These are phyloP conservation scores for Pleurotus ostreatus DNA, from an alignment of 768 basidiomycete genomes.

Conservation along the genomic window DNA sequence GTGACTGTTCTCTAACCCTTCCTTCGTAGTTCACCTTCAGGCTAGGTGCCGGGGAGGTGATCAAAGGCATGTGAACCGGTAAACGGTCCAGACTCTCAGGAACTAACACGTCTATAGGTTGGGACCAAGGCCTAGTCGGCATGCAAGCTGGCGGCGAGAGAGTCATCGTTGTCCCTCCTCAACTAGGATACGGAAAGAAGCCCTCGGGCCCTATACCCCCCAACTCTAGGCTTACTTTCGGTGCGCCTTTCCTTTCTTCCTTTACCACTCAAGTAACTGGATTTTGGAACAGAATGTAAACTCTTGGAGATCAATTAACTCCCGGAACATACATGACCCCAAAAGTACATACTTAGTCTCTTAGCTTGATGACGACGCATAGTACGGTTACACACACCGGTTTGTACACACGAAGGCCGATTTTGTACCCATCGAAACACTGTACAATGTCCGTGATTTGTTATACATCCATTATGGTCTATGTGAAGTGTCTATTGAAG, in stretches of 20 bases:
- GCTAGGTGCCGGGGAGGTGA: conserved; percentile 87
- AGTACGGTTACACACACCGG: not conserved
- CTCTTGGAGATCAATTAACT: conserved; percentile 61
- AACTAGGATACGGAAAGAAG: conserved; percentile 70
- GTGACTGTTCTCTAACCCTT: not conserved
- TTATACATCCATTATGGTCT: no score
- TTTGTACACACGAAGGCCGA: not conserved
- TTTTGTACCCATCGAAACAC: no score
- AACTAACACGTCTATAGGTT: conserved; percentile 41
- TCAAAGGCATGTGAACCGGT: conserved; percentile 61
- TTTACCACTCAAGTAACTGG: not conserved
- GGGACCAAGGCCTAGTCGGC: conserved; percentile 89
- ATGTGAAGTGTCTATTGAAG: no score
- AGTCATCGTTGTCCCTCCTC: conserved; percentile 66
- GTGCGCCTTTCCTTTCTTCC: conserved; percentile 35
- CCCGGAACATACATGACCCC: not conserved
- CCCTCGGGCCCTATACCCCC: conserved; percentile 59
- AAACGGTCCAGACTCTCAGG: not conserved
- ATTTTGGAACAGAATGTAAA: conserved; percentile 55
- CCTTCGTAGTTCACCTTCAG: conserved; percentile 62
- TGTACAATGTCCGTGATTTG: no score
- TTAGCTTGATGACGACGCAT: not conserved
- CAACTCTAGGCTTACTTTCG: conserved; percentile 81
- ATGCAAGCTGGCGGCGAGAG: conserved; percentile 93
- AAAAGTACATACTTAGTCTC: conserved; percentile 5